These are phyloP conservation scores for Candida peoriensis DNA, from an alignment of 805 yeast species.

Conservation along the genomic window DNA sequence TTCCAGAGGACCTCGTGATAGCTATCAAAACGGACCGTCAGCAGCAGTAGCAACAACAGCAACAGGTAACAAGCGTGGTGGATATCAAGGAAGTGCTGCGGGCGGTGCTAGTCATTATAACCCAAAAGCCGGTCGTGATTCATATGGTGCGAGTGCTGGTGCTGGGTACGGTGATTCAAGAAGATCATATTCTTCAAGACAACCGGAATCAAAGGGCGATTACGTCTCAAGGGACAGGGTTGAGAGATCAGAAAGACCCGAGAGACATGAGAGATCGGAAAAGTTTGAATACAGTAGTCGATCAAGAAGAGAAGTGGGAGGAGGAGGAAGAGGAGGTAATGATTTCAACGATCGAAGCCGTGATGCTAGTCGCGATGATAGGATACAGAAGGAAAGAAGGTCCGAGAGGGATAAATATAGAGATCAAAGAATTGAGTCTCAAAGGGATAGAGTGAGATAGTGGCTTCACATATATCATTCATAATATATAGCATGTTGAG, in stretches of 20 bases:
- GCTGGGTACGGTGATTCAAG: background rate
- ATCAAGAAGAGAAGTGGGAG: conserved; percentile 18
- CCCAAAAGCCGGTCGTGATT: too few relatives aligned
- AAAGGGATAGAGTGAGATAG: conserved; percentile 5
- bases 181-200: background rate
- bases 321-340: conserved; percentile 18
- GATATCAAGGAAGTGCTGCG: too few relatives aligned
- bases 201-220: conserved; percentile 4
- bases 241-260: conserved; percentile 7
- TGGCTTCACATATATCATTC: too few relatives aligned
- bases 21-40: too few relatives aligned
- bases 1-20: too few relatives aligned
- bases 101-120: too few relatives aligned
- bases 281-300: conserved; percentile 21
- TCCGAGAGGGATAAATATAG: conserved; percentile 16
- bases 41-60: too few relatives aligned
- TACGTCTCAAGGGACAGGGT: conserved; percentile 6
- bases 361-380: conserved; percentile 19
- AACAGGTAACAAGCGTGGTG: too few relatives aligned
- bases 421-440: conserved; percentile 6
- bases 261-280: conserved; percentile 9
- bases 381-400: conserved; percentile 15
- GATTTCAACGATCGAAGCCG: conserved; percentile 21
- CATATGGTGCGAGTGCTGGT: too few relatives aligned
- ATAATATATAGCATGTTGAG: too few relatives aligned